Evolutionary conservation across 768 basidiomycete species (phyloP), one percentile per base, ranked within the genome.

Genomic region (Russula ochroleuca): DNA sequence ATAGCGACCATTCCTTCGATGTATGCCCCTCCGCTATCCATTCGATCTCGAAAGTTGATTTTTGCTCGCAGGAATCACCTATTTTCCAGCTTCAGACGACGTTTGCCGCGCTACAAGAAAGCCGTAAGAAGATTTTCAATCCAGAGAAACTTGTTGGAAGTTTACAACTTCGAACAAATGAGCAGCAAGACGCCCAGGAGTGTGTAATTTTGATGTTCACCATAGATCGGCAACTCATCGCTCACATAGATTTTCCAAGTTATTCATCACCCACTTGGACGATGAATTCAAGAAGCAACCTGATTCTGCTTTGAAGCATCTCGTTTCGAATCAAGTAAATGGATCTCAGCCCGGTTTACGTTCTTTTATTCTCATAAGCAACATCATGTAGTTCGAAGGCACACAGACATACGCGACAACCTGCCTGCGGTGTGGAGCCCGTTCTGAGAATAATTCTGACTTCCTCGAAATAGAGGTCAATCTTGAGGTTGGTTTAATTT

Each of bases 151-250:
- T 98, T 15, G 89, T 95, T 7, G 87, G 94, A 71, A 92, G 92
- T 68, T 77, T 98, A 57, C 82, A 86, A 62, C 77, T 98, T 43
- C 83, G 87, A 21, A 85, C 87, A 1, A 80, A 87, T 5, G 91
- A 97, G 71, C 96, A 98, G 71, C 95, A 98, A 75, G 96, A 98
- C 76, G 94, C 96, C 35, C 93, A 95, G 75, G 96, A 98, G 93
- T 97, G 70, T 59, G 84, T 72, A 31, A 28, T 45, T 21, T 25
- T 61, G 37, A 51, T 56, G 25, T 25, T 41, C 8, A 48, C 15
- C 17, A 21, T 50, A 31, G 15, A 23, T 51, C n/a, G n/a, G 3
- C 61, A 43, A 40, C 70, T 51, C 35, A 66, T 43, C 35, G 28
- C 48, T 14, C 31, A 21, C 31, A 1, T 71, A 95, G 94, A 72